Evolutionary conservation across 2,329 filamentous ascomycete genomes (phyloP).

Genomic region (Stenocarpella maydis): DNA sequence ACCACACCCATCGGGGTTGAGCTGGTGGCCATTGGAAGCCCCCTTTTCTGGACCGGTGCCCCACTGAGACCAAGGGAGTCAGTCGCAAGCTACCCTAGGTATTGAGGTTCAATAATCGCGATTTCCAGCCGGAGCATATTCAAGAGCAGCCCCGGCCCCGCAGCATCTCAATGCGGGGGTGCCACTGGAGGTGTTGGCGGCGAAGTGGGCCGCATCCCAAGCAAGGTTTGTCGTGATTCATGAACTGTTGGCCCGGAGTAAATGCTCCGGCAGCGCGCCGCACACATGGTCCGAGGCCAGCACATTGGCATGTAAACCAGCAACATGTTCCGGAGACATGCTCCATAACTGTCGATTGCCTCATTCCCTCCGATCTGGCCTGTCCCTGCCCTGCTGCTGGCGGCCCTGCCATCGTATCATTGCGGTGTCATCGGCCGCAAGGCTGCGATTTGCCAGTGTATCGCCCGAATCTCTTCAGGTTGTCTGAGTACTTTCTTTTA

Average conservation of each 20-base stretch:
- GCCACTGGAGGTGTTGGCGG: background rate
- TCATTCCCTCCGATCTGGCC: background rate
- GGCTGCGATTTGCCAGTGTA: constrained; percentile 9
- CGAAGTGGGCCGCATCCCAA: background rate
- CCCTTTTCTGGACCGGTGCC: background rate
- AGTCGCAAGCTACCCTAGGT: background rate
- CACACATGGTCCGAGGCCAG: background rate
- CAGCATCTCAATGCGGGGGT: background rate
- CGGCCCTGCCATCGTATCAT: background rate
- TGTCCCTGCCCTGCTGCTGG: background rate
- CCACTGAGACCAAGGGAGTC: background rate
- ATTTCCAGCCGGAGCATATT: background rate
- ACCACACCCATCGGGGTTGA: background rate
- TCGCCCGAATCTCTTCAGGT: background rate
- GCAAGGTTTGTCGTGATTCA: constrained; percentile 21
- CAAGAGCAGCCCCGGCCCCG: background rate
- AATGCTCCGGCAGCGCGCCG: background rate
- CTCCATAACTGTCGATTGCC: background rate
- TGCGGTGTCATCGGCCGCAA: constrained; percentile 11
- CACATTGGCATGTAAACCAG: background rate
- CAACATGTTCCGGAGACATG: background rate
- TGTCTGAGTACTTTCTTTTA: background rate
- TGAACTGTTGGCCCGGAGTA: constrained; percentile 6
- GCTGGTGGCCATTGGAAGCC: background rate
- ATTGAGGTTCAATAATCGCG: background rate